Conservation (phyloP, 768 basidiomycete genomes). For the Hirschioporus abietinus region DNA sequence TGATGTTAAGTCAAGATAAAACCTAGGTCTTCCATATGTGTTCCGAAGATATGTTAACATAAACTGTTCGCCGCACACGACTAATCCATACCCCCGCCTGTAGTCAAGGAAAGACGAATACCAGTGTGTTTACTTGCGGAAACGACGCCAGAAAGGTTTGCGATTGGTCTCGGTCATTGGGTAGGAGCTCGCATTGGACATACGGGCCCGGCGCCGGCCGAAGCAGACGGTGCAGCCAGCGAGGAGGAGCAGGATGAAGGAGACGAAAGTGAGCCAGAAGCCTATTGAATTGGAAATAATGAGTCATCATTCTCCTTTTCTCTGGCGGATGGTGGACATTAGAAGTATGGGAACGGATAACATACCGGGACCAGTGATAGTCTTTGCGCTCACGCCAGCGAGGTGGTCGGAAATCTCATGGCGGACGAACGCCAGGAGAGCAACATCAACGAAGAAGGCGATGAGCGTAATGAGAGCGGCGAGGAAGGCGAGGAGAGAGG, state of each 20-base stretch:
- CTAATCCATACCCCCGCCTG: too few species aligned
- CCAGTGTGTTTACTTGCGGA: conserved; percentile 11
- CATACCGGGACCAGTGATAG: conserved; percentile 61
- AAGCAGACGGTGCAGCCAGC: conserved; percentile 69
- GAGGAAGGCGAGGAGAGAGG: conserved; percentile 54
- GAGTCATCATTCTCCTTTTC: not conserved
- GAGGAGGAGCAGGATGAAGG: conserved; percentile 57
- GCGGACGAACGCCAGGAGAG: conserved; percentile 58
- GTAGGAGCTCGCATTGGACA: conserved; percentile 32
- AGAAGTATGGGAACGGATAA: conserved; percentile 6
- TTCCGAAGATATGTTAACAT: too few species aligned
- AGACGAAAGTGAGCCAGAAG: conserved; percentile 72
- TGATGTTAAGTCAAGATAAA: not conserved
- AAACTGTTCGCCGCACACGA: too few species aligned
- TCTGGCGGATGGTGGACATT: too few species aligned
- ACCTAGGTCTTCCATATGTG: not conserved
- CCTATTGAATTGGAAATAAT: conserved; percentile 28
- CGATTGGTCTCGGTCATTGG: conserved; percentile 13
- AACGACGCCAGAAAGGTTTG: conserved; percentile 31
- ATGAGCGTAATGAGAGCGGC: conserved; percentile 64
- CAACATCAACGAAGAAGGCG: conserved; percentile 74
- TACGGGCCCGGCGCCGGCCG: conserved; percentile 53
- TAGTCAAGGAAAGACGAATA: not conserved
- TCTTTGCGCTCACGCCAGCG: conserved; percentile 32
- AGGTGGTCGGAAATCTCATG: conserved; percentile 38